Evolutionary conservation across 2,329 filamentous ascomycete genomes (phyloP), one percentile per base, ranked within the genome.

Genomic region (Pyrenophora seminiperda): DNA sequence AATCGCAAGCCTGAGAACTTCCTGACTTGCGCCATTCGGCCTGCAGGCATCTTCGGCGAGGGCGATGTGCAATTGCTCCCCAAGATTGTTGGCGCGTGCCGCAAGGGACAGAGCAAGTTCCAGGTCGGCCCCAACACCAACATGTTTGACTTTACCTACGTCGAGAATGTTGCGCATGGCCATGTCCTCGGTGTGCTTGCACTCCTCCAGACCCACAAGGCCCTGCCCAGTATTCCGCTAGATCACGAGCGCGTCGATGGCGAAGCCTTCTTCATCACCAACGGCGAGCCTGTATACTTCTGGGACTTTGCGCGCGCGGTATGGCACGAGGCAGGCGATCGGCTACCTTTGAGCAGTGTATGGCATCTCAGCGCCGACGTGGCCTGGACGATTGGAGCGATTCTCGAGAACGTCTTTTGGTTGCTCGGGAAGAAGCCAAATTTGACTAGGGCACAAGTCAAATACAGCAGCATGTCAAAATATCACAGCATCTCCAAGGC

Each of bases 401-500:
- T 77, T 4, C 66, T 79, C 46, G 77, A 79, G 53, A 76, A 69
- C 65, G 55, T 75, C 3, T 79, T 75, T 59, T 78, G 76, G 74
- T 42, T 73, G 7, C 38, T 77, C 24, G 76, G 77, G 6, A 69
- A 67, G 58, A 77, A 71, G 56, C 77, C 78, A 13, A 79, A 77
- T 40, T 46, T 80, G 59, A 78, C 75, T 9, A 60, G 73, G 50
- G 72, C 74, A 49, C 74, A 78, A 59, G 77, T 89, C 53, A 77
- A 81, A 59, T 90, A 87, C 71, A 84, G 83, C 66, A 86, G 82
- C 70, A 89, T 91, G 85, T 88, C 85, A 49, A 80, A 89, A 49
- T 92, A 91, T 75, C 91, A 89, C 74, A 85, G 85, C 74, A 90
- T 91, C 68, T 77, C 78, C 51, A 92, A 92, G 81, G 89, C 89